Conservation (phyloP, 129 eudicot genomes). For the Flaveria trinervia region DNA sequence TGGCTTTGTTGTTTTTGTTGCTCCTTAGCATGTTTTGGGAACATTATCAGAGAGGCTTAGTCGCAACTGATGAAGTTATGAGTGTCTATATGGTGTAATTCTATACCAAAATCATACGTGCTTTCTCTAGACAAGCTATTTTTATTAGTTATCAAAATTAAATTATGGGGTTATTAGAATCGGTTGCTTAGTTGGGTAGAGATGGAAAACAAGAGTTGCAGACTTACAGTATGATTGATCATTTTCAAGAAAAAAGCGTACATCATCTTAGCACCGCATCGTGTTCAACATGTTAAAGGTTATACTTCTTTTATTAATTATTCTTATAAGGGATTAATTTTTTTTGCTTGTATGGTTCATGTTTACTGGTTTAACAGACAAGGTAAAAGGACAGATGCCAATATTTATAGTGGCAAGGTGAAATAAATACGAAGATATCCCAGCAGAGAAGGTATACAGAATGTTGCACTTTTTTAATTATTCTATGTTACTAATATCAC, state of each 20-base stretch:
- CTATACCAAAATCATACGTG: background rate
- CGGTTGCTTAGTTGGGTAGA: background rate
- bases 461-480: no score
- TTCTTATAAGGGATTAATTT: constrained; percentile 13
- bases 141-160: background rate
- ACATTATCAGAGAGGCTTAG: background rate
- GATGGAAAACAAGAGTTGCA: background rate
- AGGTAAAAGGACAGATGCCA: constrained; percentile 24
- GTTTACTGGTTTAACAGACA: constrained; percentile 43
- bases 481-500: no score
- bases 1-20: background rate
- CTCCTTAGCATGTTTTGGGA: background rate
- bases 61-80: background rate
- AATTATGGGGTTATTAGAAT: background rate
- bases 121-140: background rate
- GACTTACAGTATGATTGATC: background rate
- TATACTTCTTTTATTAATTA: constrained; percentile 22
- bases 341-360: constrained; percentile 44
- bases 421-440: no score
- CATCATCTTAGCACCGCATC: constrained; percentile 5
- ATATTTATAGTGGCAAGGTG: no score
- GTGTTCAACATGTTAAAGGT: background rate
- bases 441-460: no score
- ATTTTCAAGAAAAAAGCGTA: background rate
- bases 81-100: background rate